Conservation (phyloP, 441 rosid species). For the Euphorbia schlechtendalii region DNA sequence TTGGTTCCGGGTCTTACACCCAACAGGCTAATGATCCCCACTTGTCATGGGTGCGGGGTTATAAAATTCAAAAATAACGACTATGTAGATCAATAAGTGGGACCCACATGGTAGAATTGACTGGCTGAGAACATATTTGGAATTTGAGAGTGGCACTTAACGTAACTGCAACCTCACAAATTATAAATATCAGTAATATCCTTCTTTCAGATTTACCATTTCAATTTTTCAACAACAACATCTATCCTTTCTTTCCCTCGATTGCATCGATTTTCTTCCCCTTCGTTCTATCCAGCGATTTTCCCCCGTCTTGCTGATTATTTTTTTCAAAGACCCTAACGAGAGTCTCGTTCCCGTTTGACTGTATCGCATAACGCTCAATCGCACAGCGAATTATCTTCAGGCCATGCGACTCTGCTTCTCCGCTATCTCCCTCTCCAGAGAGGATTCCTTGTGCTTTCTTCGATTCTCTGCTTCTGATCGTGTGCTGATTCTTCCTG, state of each 20-base stretch:
- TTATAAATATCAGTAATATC: not conserved
- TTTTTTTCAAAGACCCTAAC: slow-evolving; percentile 17
- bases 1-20: too few relatives aligned
- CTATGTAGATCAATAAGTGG: not conserved
- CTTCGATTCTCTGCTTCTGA: slow-evolving; percentile 11
- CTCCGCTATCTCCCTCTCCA: slow-evolving; percentile 52
- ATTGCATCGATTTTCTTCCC: not conserved
- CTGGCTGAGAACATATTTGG: slow-evolving; percentile 5
- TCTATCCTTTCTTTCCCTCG: not conserved
- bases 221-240: not conserved
- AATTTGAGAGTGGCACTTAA: not conserved
- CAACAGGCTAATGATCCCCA: too few relatives aligned
- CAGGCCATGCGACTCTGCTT: slow-evolving; percentile 82
- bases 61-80: not conserved
- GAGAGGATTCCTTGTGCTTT: slow-evolving; percentile 44
- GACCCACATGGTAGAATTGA: not conserved
- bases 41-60: too few relatives aligned
- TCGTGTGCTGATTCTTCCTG: slow-evolving; percentile 10
- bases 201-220: not conserved
- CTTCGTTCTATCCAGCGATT: not conserved
- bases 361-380: not conserved
- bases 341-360: slow-evolving; percentile 20
- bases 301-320: not conserved
- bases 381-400: slow-evolving; percentile 13
- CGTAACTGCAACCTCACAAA: too few relatives aligned